Evolutionary conservation across 1,284 basidiomycete genomes (phyloP), one percentile per base, ranked within the genome.

Genomic region (Phlebopus sp.): DNA sequence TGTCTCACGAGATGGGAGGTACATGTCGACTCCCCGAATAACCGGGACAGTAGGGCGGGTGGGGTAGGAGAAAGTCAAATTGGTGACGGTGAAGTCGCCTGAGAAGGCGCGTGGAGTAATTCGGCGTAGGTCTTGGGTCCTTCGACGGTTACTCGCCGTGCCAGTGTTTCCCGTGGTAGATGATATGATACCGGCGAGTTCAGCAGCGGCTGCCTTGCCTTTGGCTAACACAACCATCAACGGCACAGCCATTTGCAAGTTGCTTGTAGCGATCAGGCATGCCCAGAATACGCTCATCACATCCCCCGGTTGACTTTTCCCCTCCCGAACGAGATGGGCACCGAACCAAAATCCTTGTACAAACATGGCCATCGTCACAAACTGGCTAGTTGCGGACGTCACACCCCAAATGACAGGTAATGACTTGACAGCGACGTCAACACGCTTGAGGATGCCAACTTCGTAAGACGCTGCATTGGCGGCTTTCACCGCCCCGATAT

Each of bases 281-380:
- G 95, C 92, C 92, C 95, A 98, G 67, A 99, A 99, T 39, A 96
- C 92, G 25, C 90, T 86, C 84, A 95, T 94, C 54, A 98, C 90
- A 42, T 86, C 79, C 4, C 90, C 91, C 0, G 88, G 74, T 1
- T 71, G 72, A 44, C 83, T 75, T 50, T 77, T 81, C 4, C 88
- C 88, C 15, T 84, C 76, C 19, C 82, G 73, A 11, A 99, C 92
- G 44, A 97, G 79, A 61, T 89, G 86, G 2, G 88, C 81, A 11
- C 96, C 97, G 65, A 89, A 98, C 91, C 94, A 97, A 70, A 98
- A 98, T 1, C 90, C 94, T 60, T 94, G 89, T 9, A 98, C 92
- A 69, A 98, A 98, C 82, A 97, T 97, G 30, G 82, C 78, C 74
- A 96, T 86, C 54, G 87, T 81, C 42, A 90, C 74, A 63, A 92